These are phyloP conservation scores for Phytophthora chlamydospora DNA, from an alignment of 352 stramenopile species.

Conservation along the genomic window DNA sequence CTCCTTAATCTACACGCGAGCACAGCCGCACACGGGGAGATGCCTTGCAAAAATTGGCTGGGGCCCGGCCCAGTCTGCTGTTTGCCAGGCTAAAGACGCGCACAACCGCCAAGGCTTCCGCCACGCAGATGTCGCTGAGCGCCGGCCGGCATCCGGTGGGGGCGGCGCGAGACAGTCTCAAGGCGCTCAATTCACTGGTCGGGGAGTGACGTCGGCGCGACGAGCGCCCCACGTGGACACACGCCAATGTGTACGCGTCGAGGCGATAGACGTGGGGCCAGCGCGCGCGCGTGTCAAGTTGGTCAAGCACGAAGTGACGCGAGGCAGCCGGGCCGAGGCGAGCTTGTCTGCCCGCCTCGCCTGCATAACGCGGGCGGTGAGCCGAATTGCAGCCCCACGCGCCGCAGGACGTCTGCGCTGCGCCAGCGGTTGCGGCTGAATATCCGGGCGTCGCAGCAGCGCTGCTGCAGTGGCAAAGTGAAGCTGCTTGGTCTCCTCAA, in stretches of 20 bases:
- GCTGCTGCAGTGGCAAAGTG: too few species aligned
- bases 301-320: constrained; percentile 18
- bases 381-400: constrained; percentile 4
- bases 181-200: constrained; percentile 16
- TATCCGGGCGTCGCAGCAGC: neutral
- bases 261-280: constrained; percentile 10
- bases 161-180: neutral
- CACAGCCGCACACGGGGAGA: constrained; percentile 18
- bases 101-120: constrained; percentile 7
- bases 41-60: constrained; percentile 14
- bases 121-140: constrained; percentile 13
- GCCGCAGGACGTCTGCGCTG: neutral
- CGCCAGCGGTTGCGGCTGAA: too few species aligned
- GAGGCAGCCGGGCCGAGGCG: constrained; percentile 3
- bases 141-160: constrained; percentile 5
- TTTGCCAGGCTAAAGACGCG: constrained; percentile 16
- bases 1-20: constrained; percentile 14
- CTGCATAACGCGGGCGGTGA: constrained; percentile 10
- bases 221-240: constrained; percentile 1
- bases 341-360: constrained; percentile 7
- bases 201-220: constrained; percentile 3
- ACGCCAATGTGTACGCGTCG: neutral
- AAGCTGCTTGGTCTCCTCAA: neutral
- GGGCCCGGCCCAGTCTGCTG: neutral
- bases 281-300: neutral